A percentile compares a stretch with the other conserved stretches of the same genome.
phyloP scores from a whole-genome alignment of 148 eudicot species.

The Cornus florida region DNA sequence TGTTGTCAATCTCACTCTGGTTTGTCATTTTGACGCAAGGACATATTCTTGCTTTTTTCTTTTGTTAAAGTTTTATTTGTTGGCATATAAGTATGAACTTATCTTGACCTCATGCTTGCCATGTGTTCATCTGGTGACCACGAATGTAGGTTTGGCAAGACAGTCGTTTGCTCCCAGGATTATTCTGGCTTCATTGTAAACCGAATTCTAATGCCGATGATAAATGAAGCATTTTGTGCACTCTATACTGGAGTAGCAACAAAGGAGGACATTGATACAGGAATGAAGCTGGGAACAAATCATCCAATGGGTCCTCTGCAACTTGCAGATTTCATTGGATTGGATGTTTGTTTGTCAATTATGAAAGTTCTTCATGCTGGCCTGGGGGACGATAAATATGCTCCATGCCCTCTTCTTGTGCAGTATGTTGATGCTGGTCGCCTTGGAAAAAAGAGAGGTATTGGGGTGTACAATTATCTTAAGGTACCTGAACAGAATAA shows the following conservation, averaged over 20 bases:
- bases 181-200: slow-evolving; percentile 84
- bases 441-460: slow-evolving; percentile 71
- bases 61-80: background rate
- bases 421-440: slow-evolving; percentile 94
- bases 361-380: slow-evolving; percentile 83
- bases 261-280: slow-evolving; percentile 86
- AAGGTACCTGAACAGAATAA: slow-evolving; percentile 31
- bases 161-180: slow-evolving; percentile 73
- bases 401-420: slow-evolving; percentile 88
- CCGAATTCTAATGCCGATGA: slow-evolving; percentile 91
- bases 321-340: slow-evolving; percentile 93
- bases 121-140: background rate
- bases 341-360: slow-evolving; percentile 86
- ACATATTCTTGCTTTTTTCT: background rate
- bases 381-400: slow-evolving; percentile 74
- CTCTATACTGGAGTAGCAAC: slow-evolving; percentile 90
- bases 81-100: background rate
- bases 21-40: background rate
- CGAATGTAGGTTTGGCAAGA: slow-evolving; percentile 75
- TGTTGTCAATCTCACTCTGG: background rate
- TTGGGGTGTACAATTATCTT: slow-evolving; percentile 71
- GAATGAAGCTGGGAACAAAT: slow-evolving; percentile 90
- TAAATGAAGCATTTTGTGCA: slow-evolving; percentile 82
- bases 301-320: slow-evolving; percentile 94
- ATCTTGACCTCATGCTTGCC: background rate